Base-by-base conservation (phyloP, 176 grass and related monocot genomes). In the Eragrostis nindensis region DNA sequence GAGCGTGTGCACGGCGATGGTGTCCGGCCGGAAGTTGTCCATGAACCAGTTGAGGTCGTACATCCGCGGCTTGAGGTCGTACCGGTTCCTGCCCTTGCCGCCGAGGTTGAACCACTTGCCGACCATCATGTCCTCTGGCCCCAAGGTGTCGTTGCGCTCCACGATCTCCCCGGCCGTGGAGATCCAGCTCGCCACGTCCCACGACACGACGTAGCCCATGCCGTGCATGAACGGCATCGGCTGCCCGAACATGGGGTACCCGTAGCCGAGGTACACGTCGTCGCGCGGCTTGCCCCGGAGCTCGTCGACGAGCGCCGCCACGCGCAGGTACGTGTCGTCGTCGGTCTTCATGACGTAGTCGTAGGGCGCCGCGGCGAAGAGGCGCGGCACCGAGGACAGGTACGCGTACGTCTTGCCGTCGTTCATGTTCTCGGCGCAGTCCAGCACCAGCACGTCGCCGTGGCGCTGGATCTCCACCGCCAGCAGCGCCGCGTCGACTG, bases 401-500 rank as follows among this genome's bases (percentile, higher is more conserved):
- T 86, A 95, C 36, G 81, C 76, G 85, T 92, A 86, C 22, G 93
- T 95, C 93, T 95, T 95, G 64, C 90, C 93, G 60, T 73, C 64
- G 93, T 95, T 90, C 80, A 95, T 86, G 85, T 95, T 95, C 85
- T 92, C 93, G 59, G 73, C 11, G 89, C 92, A 94, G 84, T 79
- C 55, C 46, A 94, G 86, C 8, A 89, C 71, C 4, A 94, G 1
- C 30, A 95, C 18, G 80, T 95, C 93, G 55, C 80, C 82, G 85
- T 92, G 77, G 2, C 24, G 64, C 82, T 24, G 15, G 59, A 74
- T 30, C 85, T 95, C 93, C 54, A 86, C 71, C 8, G 82, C 61
- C 66, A 95, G 50, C 62, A 92, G 82, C 29, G 71, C 73, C 5
- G 70, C 82, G 46, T 95, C 86, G 41, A 83, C 85, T 24, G 83